Conservation (phyloP, 1,284 basidiomycete species). For the Rhodotorula sp. region DNA sequence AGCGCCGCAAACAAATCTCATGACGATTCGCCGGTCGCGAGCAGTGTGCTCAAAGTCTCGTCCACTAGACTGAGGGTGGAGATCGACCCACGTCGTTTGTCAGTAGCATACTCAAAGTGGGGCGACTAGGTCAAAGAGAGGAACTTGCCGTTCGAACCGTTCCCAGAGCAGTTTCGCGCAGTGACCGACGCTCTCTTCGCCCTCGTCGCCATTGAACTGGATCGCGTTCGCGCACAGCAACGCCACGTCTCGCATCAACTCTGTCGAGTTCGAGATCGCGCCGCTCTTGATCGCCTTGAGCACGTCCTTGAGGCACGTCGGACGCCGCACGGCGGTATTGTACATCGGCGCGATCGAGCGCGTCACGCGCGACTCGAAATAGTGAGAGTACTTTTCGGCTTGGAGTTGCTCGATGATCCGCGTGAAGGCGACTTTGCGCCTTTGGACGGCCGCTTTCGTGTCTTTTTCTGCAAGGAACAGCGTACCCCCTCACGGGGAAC, state of each 20-base stretch:
- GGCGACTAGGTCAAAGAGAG: no score
- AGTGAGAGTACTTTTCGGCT: constrained; percentile 77
- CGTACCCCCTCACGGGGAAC: no score
- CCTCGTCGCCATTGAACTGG: constrained; percentile 79
- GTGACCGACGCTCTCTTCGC: constrained; percentile 54
- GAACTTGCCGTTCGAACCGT: constrained; percentile 53
- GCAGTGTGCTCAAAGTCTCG: constrained; percentile 11
- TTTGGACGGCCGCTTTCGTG: constrained; percentile 41
- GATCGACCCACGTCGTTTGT: neutral
- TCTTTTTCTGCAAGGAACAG: constrained; percentile 31
- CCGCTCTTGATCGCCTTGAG: constrained; percentile 78
- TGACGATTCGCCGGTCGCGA: constrained; percentile 4
- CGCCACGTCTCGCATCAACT: constrained; percentile 83
- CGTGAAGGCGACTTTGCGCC: constrained; percentile 73
- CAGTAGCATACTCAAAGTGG: no score
- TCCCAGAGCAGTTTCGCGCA: constrained; percentile 85
- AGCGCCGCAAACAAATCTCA: neutral
- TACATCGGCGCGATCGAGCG: constrained; percentile 84
- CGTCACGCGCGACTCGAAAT: constrained; percentile 87
- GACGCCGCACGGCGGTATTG: constrained; percentile 80
- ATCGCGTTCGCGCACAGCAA: constrained; percentile 94
- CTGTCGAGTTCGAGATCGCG: constrained; percentile 69
- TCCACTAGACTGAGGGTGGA: constrained; percentile 16
- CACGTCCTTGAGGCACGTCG: constrained; percentile 90
- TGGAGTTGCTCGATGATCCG: constrained; percentile 78